Evolutionary conservation across 2,329 filamentous ascomycete species (phyloP), one percentile per base, ranked within the genome.

Genomic region (Xylariaceae sp.): DNA sequence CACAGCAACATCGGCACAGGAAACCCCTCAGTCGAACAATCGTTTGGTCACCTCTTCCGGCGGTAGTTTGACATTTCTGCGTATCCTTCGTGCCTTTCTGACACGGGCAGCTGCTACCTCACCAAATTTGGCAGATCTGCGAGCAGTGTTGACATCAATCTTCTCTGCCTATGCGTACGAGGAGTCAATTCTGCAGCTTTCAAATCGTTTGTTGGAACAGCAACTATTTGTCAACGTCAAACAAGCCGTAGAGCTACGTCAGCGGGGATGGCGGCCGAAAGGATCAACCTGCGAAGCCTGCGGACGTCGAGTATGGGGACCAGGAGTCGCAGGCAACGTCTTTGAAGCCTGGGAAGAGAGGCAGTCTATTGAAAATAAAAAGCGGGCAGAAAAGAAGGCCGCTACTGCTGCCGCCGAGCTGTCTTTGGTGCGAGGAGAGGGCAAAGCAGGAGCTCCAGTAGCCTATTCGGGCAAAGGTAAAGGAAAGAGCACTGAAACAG

Each of bases 91-190:
- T 42, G 89, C 90, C 5, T 99, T 99, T 70, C 83, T 99, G 24
- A 85, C 88, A 0, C 85, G 91, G 39, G 93, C 92, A 0, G 88
- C 91, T 0, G 81, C 84, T 20, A 86, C 87, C 15, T 95, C 92
- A 0, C 92, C 94, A 0, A 95, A 89, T 10, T 79, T 99, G 1
- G 87, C 91, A 1, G 92, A 97, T 68, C 81, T 99, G 3, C 88
- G 94, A 37, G 83, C 84, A 6, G 92, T 97, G 0, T 81, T 99
- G 2, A 79, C 85, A 1, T 94, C 92, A 10, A 93, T 99, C 50
- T 97, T 99, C 73, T 86, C 93, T 0, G 93, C 94, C 0, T 99
- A 99, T 69, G 88, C 92, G 0, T 97, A 97, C 69, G 94, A 99
- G 71, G 90, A 93, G 70, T 92, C 89, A 0, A 89, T 99, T 13